A percentile compares a stretch with the other conserved stretches of the same genome.
Conservation (phyloP, 768 basidiomycete genomes). For the Boletellus ananas region DNA sequence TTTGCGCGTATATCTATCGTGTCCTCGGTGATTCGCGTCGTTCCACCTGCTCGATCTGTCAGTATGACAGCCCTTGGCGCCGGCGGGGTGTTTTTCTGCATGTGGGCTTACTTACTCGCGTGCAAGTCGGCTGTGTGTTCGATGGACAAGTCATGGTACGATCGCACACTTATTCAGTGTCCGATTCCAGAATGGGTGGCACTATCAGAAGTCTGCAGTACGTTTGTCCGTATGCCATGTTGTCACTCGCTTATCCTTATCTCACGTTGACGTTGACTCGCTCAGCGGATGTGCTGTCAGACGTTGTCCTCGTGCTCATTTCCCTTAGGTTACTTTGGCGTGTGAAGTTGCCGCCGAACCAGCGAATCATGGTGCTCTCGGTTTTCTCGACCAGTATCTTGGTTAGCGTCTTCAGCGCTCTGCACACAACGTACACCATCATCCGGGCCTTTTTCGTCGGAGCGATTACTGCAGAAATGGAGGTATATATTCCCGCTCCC, state of each 20-base stretch:
- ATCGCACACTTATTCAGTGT: slow-evolving; percentile 36
- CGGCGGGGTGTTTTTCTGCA: slow-evolving; percentile 7
- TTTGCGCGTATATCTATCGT: slow-evolving; percentile 26
- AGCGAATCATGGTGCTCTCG: slow-evolving; percentile 37
- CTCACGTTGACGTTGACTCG: neutral
- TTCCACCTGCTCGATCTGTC: slow-evolving; percentile 14
- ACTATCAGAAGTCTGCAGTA: slow-evolving; percentile 50
- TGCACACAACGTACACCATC: slow-evolving; percentile 43
- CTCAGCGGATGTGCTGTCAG: slow-evolving; percentile 47
- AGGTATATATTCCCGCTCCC: slow-evolving; percentile 29
- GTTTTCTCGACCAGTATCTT: slow-evolving; percentile 54
- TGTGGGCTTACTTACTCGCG: slow-evolving; percentile 19
- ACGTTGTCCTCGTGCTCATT: slow-evolving; percentile 41
- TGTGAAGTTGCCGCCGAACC: slow-evolving; percentile 38
- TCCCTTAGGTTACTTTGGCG: slow-evolving; percentile 44
- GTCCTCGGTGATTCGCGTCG: slow-evolving; percentile 23
- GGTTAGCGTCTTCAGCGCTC: slow-evolving; percentile 42
- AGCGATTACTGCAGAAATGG: slow-evolving; percentile 37
- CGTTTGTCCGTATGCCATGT: slow-evolving; percentile 14
- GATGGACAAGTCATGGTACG: slow-evolving; percentile 38
- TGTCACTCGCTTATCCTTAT: neutral
- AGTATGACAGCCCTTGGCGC: neutral
- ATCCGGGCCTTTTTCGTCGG: slow-evolving; percentile 13
- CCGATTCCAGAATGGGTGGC: slow-evolving; percentile 44
- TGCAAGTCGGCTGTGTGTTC: slow-evolving; percentile 40